Base-by-base conservation (phyloP, 345 rosid genomes). In the Lenwebbia sp. region DNA sequence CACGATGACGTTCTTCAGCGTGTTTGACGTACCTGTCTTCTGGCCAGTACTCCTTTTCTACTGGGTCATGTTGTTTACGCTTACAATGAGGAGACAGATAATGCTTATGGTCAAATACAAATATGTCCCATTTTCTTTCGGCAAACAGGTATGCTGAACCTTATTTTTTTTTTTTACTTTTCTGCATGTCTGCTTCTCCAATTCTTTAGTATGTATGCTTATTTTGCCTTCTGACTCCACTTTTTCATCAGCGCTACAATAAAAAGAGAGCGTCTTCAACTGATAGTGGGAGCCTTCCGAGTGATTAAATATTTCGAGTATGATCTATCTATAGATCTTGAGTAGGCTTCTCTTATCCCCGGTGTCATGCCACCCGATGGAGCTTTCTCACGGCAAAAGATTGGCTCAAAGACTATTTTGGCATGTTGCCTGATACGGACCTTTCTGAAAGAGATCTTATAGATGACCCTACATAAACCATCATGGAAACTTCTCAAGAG, bases 21-120 rank as follows among this genome's bases (percentile, higher is more conserved):
- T 86, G 13, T 96, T 97, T 88, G 96, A 95, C 75, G 96, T 96
- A 47, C 99, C 99, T 86, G 99, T 97, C 7, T 97, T 97, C 90
- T 96, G 99, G 99, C 99, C 99, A 26, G 96, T 97, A 85, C 99
- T 97, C 26, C 94, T 96, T 15, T 96, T 96, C 95, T 97, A 97
- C 91, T 95, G 98, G 98, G 60, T 96, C 52, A 87, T 95, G 91
- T 75, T 97, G 57, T 95, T 96, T 84, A 85, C 92, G 83, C 91
- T 94, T 30, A 97, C 99, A n/a, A 96, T 96, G 99, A 95, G 92
- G 93, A 93, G 90, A 88, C 99, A 97, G 89, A 95, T 97, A 85
- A 91, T 91, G 87, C 99, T 94, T 88, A 97, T 97, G 99, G 89
- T 97, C 95, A 97, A 94, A 88, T 96, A 97, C 88, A 94, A 88